Percentiles rank a stretch among this genome's conserved stretches.
Evolutionary conservation across 169 alveolate species (phyloP).

Genomic region (Cryptosporidium sp.): DNA sequence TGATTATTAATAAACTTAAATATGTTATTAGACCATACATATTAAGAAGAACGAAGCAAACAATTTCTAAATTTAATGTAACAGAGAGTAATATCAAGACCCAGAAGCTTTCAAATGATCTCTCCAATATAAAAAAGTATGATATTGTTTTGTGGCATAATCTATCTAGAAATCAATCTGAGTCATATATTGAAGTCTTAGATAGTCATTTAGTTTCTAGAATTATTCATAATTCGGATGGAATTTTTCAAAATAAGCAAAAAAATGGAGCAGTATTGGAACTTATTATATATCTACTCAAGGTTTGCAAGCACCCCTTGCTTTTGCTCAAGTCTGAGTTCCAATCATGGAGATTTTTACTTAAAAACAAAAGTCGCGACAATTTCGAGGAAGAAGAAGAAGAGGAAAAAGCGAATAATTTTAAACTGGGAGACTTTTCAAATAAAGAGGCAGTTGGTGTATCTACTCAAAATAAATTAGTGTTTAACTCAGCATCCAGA

Average conservation of each 20-base stretch:
- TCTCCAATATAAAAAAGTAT: conserved; percentile 67
- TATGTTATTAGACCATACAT: conserved; percentile 51
- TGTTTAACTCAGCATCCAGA: conserved; percentile 7
- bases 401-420: conserved; percentile 1
- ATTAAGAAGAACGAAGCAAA: conserved; percentile 78
- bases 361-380: conserved; percentile 1
- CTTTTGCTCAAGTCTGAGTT: conserved; percentile 45
- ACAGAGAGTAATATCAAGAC: background rate
- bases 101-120: background rate
- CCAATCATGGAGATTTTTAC: conserved; percentile 51
- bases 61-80: conserved; percentile 2
- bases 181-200: conserved; percentile 74
- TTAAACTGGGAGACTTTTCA: background rate
- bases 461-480: background rate
- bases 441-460: background rate
- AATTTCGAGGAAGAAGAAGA: conserved; percentile 1
- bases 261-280: conserved; percentile 74
- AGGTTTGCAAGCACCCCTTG: conserved; percentile 81
- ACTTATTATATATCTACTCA: conserved; percentile 70
- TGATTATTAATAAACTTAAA: conserved; percentile 35
- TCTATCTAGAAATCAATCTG: conserved; percentile 74
- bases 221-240: conserved; percentile 14
- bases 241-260: conserved; percentile 18
- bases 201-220: conserved; percentile 50
- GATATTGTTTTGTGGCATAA: conserved; percentile 81